Evolutionary conservation across 495 filamentous ascomycete genomes (phyloP), one percentile per base, ranked within the genome.

Genomic region (Aspergillus nanangensis): DNA sequence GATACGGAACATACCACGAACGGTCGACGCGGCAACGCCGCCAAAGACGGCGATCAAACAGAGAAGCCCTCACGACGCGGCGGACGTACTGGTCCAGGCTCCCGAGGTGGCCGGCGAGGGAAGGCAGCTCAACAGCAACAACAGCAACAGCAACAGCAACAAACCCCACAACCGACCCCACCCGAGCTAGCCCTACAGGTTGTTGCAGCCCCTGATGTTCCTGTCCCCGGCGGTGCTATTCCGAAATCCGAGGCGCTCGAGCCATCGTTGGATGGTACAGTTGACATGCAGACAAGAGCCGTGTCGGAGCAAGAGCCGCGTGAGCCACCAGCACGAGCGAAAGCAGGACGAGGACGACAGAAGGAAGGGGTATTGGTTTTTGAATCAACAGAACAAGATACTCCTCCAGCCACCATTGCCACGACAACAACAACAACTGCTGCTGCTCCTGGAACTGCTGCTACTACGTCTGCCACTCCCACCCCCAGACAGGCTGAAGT

Each of bases 61-160:
- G 84, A 87, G 51, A 84, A 79, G 57, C 59, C 78, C 4, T 67
- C 76, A 35, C 61, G 63, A 31, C 66, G 74, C 52, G 65, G 71
- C 38, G 70, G 63, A 31, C 71, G 77, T 39, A 61, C 51, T 47
- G 73, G 61, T 33, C 41, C 49, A 18, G 65, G 66, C 37, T 41
- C 55, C 37, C 66, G 69, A 38, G 70, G 60, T 38, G n/a, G n/a
- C n/a, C 59, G 61, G 41, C 59, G 61, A 46, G 66, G 55, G 35
- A 71, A 63, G 45, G 52, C 59, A 18, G 48, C 55, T 22, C 67
- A 69, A 44, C 61, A 61, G 19, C 61, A 66, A 8, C 48, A 60
- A 20, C 57, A 61, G 42, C 29, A 48, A 20, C 69, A 70, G 29
- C 52, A 51, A 43, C 56, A 50, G 27, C 56, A 51, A 17, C 46